Evolutionary conservation across 352 stramenopile genomes (phyloP).

Genomic region (Pythium rhizo-oryzae): DNA sequence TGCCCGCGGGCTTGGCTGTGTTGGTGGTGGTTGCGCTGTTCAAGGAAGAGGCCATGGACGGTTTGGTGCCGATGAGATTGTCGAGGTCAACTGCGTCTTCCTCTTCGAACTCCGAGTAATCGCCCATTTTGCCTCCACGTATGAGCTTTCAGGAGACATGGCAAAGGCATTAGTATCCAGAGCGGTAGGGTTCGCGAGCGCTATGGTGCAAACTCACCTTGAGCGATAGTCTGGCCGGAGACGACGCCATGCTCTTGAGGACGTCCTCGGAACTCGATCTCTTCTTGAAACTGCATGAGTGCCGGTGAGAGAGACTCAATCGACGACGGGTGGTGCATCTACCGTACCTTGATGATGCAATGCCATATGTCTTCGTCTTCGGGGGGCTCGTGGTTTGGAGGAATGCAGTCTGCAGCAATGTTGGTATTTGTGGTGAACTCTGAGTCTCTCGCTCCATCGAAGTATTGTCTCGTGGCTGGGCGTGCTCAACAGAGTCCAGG

Average conservation of each 20-base stretch:
- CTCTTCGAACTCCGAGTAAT: conserved; percentile 83
- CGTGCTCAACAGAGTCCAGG: not conserved
- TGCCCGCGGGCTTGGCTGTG: not conserved
- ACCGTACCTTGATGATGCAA: conserved; percentile 47
- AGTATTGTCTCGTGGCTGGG: not conserved
- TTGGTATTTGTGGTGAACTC: conserved; percentile 32
- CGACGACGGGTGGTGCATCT: not conserved
- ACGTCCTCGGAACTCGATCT: conserved; percentile 50
- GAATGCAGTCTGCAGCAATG: conserved; percentile 64
- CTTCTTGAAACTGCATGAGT: conserved; percentile 49
- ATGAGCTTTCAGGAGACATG: conserved; percentile 48
- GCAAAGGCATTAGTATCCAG: not conserved
- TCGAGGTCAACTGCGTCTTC: conserved; percentile 77
- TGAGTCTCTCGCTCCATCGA: conserved; percentile 6
- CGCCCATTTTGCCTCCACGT: conserved; percentile 70
- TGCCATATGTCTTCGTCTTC: conserved; percentile 56
- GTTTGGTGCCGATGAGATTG: conserved; percentile 65
- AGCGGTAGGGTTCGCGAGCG: not conserved
- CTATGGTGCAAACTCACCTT: conserved; percentile 32
- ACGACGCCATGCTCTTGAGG: conserved; percentile 63
- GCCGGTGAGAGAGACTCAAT: not conserved
- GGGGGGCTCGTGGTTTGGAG: conserved; percentile 56
- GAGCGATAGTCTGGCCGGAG: conserved; percentile 57
- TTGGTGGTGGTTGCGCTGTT: conserved; percentile 8
- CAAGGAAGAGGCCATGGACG: conserved; percentile 2